Base-by-base conservation (phyloP, 345 rosid genomes). In the Rubroshorea leprosula region DNA sequence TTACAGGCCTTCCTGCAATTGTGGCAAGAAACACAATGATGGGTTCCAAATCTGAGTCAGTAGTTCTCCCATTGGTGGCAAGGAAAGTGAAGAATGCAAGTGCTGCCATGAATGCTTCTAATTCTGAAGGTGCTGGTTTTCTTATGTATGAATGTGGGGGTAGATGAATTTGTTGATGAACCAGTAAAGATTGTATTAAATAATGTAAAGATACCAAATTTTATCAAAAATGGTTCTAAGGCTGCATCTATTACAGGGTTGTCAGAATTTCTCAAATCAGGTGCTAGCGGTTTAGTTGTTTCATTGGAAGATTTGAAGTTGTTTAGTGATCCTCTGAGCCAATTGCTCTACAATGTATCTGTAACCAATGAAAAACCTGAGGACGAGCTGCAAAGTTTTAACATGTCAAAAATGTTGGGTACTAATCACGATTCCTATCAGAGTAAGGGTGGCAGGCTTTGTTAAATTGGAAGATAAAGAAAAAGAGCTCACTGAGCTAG, bases 71-170 rank as follows among this genome's bases (percentile, higher is more conserved):
- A 26, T 72, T 93, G 64, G 96, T 93, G 38, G 97, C 83, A 61
- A 80, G 96, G 73, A 80, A 44, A 64, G 99, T 85, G 63, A 76
- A 79, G 57, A 77, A 76, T 68, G 58, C 77, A 63, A 68, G 65
- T 55, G 78, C 96, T 54, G 95, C 97, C 25, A 53, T 73, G 19
- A 65, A 51, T 61, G 97, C 96, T 16, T 73, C 97, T 54, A 83
- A 50, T 68, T 83, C 88, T n/a, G 99, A 93, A 70, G 97, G 99
- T 68, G 97, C 93, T 76, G 99, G 89, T 83, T 89, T 93, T 62
- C 80, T 93, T 38, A 76, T 93, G 54, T 82, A 74, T 59, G 64
- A n/a, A 51, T 61, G 51, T 71, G 55, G 64, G 51, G 23, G 76
- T 58, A 66, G 85, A 69, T 62, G 51, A 67, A 50, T 51, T 60